Evolutionary conservation across 2,329 filamentous ascomycete genomes (phyloP).

Genomic region (Chaetomium globosum): DNA sequence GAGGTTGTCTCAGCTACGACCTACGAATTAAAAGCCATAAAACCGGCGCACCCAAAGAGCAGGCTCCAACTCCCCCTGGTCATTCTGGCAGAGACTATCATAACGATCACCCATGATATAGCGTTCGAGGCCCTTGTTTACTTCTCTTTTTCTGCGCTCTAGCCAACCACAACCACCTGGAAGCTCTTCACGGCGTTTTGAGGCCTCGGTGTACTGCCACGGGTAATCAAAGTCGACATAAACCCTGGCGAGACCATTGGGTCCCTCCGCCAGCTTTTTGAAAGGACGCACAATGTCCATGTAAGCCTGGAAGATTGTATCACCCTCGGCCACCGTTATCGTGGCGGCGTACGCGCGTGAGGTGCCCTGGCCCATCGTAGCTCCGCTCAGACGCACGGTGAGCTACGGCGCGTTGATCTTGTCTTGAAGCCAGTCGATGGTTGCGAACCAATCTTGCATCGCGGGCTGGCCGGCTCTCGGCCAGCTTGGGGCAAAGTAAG

Average conservation of each 20-base stretch:
- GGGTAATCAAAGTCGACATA: not conserved
- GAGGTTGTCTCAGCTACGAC: too few relatives aligned
- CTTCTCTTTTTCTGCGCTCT: not conserved
- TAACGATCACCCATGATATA: not conserved
- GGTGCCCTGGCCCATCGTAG: not conserved
- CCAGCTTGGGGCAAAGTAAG: not conserved
- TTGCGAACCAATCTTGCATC: not conserved
- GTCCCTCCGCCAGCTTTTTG: not conserved
- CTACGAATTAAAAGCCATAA: not conserved
- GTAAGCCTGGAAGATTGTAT: not conserved
- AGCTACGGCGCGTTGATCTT: not conserved
- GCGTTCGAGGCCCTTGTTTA: not conserved
- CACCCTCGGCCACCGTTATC: not conserved
- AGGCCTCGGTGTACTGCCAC: not conserved
- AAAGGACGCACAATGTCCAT: not conserved
- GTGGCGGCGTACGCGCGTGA: not conserved
- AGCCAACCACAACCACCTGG: not conserved
- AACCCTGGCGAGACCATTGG: not conserved
- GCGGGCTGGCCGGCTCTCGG: not conserved
- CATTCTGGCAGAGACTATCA: not conserved
- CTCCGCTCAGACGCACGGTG: not conserved
- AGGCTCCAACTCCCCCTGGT: too few relatives aligned
- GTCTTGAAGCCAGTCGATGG: not conserved
- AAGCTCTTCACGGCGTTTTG: not conserved
- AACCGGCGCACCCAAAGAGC: not conserved